phyloP scores from a whole-genome alignment of 768 basidiomycete genomes.

The Termitomyces sp. region DNA sequence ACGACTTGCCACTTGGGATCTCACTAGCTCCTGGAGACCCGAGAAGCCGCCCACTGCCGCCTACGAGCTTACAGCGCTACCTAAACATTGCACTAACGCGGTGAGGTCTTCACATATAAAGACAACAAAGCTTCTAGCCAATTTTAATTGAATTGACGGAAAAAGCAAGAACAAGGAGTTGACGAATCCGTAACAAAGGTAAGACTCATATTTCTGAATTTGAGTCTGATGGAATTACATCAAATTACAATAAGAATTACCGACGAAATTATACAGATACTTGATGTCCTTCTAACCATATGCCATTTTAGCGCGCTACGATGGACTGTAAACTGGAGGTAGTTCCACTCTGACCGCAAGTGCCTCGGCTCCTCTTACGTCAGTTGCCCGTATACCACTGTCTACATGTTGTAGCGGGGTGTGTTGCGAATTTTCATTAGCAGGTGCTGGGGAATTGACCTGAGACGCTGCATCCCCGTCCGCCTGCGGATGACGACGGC shows the following conservation, averaged over 20 bases:
- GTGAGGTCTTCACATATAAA: too few species aligned
- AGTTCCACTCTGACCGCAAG: background rate
- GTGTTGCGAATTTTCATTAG: background rate
- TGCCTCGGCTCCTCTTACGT: background rate
- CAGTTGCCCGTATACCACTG: slow-evolving; percentile 1
- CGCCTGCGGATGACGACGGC: background rate
- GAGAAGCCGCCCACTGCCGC: too few species aligned
- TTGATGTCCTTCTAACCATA: background rate
- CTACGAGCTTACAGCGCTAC: too few species aligned
- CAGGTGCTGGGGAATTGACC: background rate
- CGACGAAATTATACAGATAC: background rate
- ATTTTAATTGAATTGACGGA: too few species aligned
- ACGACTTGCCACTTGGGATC: too few species aligned
- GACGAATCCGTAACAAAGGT: too few species aligned
- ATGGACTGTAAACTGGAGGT: slow-evolving; percentile 12
- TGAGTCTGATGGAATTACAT: background rate
- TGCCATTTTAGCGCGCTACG: background rate
- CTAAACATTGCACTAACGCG: too few species aligned
- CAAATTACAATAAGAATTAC: background rate
- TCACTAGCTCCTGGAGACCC: too few species aligned
- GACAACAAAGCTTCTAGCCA: too few species aligned
- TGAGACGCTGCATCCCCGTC: background rate
- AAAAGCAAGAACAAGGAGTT: too few species aligned
- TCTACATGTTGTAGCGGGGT: slow-evolving; percentile 5
- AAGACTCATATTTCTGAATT: too few species aligned